phyloP scores from a whole-genome alignment of 495 filamentous ascomycete genomes.

The Trichocladium antarcticum region DNA sequence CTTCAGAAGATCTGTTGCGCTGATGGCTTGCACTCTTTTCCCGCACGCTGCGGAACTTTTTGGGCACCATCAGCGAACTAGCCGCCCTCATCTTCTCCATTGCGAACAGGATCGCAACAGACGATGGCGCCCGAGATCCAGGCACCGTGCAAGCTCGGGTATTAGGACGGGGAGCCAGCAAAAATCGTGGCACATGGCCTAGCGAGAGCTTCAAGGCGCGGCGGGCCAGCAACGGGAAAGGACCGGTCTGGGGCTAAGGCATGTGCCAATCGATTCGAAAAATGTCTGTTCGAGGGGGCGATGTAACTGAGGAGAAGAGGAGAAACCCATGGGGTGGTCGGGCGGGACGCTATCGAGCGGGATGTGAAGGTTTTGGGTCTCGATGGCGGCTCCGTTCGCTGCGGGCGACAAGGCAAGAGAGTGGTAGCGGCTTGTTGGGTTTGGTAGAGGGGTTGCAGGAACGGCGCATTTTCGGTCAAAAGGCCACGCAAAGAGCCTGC shows the following conservation, averaged over 20 bases:
- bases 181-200: not conserved
- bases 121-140: not conserved
- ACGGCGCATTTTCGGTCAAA: too few relatives aligned
- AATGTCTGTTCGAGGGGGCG: not conserved
- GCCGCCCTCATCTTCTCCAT: constrained; percentile 24
- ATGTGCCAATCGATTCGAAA: not conserved
- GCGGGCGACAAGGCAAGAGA: too few relatives aligned
- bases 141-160: not conserved
- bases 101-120: not conserved
- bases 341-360: too few relatives aligned
- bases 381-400: too few relatives aligned
- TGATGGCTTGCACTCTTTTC: constrained; percentile 50
- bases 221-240: not conserved
- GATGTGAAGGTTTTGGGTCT: too few relatives aligned
- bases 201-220: too few relatives aligned
- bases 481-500: too few relatives aligned
- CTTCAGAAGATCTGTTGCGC: constrained; percentile 38
- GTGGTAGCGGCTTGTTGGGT: too few relatives aligned
- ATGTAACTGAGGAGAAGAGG: too few relatives aligned
- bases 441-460: too few relatives aligned
- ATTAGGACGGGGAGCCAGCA: not conserved
- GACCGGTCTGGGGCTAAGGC: not conserved
- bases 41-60: constrained; percentile 58
- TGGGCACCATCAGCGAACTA: constrained; percentile 21
- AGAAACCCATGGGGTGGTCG: too few relatives aligned